Base-by-base conservation (phyloP, 768 basidiomycete genomes). In the Phlebiopsis flavidoalba region DNA sequence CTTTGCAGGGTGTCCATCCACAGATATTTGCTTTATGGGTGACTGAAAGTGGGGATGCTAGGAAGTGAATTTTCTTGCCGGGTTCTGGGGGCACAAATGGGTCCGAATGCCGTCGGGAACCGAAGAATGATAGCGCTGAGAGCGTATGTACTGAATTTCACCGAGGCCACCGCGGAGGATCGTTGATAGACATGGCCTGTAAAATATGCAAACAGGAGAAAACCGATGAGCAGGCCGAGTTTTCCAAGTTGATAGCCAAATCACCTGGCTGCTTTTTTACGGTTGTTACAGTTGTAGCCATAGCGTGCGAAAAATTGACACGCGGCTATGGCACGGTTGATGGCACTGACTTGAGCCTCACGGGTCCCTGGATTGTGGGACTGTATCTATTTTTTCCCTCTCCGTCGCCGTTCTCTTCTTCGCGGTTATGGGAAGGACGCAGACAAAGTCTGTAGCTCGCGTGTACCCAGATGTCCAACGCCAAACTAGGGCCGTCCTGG, bases 391-490 rank as follows among this genome's bases (percentile, higher is more conserved):
- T n/a, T n/a, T n/a, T n/a, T 55, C 58, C 26, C n/a, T 49, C 43
- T 22, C 54, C 40, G 3, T 55, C 54, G 14, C 55, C 45, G 47
- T 53, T 21, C 31, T 26, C 55, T 48, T 31, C 22, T 43, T 19
- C 33, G 62, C 58, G 57, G 63, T 54, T 67, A 90, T 91, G 89
- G 88, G 86, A 69, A 80, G 88, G 71, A 82, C 86, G 66, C 77
- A 84, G 49, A 80, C 83, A 58, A 89, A 88, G 74, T 93, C 91
- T 51, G 88, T 93, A 53, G 84, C 91, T 68, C 87, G 91, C 69
- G 87, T 95, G 46, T 97, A 97, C 71, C 75, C 88, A 58, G 88
- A 95, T 75, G 93, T 94, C n/a, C 68, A 96, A 96, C 72, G 81
- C 84, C 67, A 87, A 87, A 71, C 79, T 93, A 64, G 95, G 95